Conservation (phyloP, 805 yeast species). For the Starmerella cellae region DNA sequence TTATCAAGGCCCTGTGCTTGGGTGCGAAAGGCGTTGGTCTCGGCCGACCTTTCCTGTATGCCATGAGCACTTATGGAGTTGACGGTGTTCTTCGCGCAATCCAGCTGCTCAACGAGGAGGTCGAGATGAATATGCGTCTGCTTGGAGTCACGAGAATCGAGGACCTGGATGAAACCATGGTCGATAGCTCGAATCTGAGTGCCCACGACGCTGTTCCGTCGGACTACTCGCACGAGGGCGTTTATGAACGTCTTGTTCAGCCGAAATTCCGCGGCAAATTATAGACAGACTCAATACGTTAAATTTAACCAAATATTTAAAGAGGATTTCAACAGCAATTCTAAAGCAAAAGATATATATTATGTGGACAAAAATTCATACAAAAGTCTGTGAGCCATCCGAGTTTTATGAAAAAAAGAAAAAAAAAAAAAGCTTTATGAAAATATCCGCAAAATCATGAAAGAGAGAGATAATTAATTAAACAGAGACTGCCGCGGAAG, state of each 20-base stretch:
- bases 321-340: not conserved
- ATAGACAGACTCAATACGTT: not conserved
- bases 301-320: too few species aligned
- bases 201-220: slow-evolving; percentile 21
- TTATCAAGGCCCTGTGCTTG: slow-evolving; percentile 60
- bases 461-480: too few species aligned
- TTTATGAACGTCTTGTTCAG: slow-evolving; percentile 20
- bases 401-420: too few species aligned
- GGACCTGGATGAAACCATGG: slow-evolving; percentile 45
- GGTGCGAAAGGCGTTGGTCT: slow-evolving; percentile 69
- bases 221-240: slow-evolving; percentile 15
- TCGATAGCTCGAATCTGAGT: slow-evolving; percentile 42
- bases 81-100: slow-evolving; percentile 56
- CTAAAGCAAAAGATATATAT: too few species aligned
- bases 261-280: slow-evolving; percentile 18
- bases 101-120: slow-evolving; percentile 53
- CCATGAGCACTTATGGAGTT: slow-evolving; percentile 69
- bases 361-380: not conserved
- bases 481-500: too few species aligned
- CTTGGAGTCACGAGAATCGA: slow-evolving; percentile 54
- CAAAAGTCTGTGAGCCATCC: too few species aligned
- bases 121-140: slow-evolving; percentile 66
- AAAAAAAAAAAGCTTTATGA: too few species aligned
- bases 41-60: slow-evolving; percentile 64
- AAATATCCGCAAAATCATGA: too few species aligned